Percentiles rank a stretch among this genome's conserved stretches.
Conservation (phyloP, 2,329 filamentous ascomycete species). For the Paecilomyces sp. region DNA sequence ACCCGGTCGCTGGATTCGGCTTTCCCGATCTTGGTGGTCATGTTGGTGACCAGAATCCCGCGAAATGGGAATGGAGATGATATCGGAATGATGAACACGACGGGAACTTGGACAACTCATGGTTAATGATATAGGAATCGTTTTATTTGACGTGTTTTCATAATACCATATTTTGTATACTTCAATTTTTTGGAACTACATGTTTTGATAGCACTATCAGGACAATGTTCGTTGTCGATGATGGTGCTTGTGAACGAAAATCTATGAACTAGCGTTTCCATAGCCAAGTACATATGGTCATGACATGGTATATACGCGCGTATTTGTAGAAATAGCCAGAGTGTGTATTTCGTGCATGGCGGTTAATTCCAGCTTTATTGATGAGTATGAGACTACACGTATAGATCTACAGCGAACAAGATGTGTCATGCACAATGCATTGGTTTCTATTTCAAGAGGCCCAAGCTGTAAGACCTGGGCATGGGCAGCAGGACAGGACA, state of each 20-base stretch:
- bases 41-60: neutral
- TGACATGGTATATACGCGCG: neutral
- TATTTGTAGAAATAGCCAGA: too few species aligned
- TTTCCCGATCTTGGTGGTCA: constrained; percentile 17
- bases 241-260: neutral
- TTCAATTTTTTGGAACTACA: neutral
- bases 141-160: neutral
- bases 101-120: neutral
- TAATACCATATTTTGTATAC: neutral
- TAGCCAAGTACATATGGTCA: neutral
- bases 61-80: neutral
- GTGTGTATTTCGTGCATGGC: too few species aligned
- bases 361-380: too few species aligned
- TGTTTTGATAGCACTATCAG: neutral
- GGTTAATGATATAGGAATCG: neutral
- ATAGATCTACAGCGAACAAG: neutral
- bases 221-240: neutral
- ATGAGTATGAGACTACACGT: neutral
- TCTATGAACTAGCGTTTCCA: neutral
- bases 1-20: constrained; percentile 28
- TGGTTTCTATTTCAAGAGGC: neutral
- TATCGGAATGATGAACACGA: neutral
- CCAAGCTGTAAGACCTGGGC: neutral
- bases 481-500: neutral
- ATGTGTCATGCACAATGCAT: neutral